A percentile compares a stretch with the other conserved stretches of the same genome.
These are phyloP conservation scores for Beauveria bassiana DNA, from an alignment of 2,329 filamentous ascomycete genomes.

Conservation along the genomic window DNA sequence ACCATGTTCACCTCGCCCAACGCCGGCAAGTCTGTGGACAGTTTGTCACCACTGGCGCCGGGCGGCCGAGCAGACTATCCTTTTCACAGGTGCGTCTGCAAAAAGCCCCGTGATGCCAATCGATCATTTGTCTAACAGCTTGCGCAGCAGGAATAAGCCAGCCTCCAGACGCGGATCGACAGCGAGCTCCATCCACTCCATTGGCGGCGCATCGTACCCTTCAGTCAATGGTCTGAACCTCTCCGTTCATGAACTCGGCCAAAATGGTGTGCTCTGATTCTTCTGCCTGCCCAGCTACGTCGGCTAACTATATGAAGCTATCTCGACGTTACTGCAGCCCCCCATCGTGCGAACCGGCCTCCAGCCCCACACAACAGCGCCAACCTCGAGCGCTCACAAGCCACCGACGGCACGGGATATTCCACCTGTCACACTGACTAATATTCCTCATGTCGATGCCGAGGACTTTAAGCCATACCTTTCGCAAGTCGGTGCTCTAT, in stretches of 20 bases:
- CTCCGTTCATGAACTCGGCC: constrained; percentile 61
- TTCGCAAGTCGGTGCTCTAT: constrained; percentile 74
- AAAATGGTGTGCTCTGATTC: constrained; percentile 57
- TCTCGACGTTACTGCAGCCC: constrained; percentile 86
- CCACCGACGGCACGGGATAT: constrained; percentile 84
- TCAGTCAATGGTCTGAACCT: constrained; percentile 48
- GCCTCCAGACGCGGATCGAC: constrained; percentile 66
- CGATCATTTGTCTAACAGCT: not conserved
- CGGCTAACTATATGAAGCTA: constrained; percentile 47
- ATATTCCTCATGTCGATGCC: constrained; percentile 72
- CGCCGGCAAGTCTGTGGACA: constrained; percentile 59
- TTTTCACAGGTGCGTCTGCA: constrained; percentile 47
- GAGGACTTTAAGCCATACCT: constrained; percentile 80
- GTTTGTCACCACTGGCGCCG: constrained; percentile 47
- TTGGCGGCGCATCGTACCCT: constrained; percentile 75
- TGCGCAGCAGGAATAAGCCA: constrained; percentile 15
- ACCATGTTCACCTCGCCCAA: constrained; percentile 53
- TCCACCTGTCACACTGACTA: constrained; percentile 83
- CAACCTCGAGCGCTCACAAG: constrained; percentile 64
- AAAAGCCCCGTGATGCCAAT: not conserved
- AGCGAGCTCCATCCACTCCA: constrained; percentile 79
- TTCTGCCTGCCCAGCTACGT: not conserved
- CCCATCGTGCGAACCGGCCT: constrained; percentile 86
- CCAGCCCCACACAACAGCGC: constrained; percentile 66
- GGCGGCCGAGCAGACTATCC: constrained; percentile 46